Base-by-base conservation (phyloP, 768 basidiomycete genomes). In the Pisolithus sp. region DNA sequence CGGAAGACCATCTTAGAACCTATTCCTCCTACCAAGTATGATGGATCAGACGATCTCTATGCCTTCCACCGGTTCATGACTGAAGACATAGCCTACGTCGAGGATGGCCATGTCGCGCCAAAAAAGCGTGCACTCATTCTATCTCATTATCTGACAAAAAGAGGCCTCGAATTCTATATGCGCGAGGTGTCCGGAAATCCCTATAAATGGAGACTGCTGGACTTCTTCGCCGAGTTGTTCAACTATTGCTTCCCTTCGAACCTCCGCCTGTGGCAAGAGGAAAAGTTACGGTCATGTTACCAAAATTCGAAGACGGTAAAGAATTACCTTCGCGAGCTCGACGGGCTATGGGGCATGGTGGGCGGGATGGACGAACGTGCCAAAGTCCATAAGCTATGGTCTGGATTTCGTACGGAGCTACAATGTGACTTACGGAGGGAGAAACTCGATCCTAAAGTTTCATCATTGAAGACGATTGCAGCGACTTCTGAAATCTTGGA, bases 211-310 rank as follows among this genome's bases (percentile, higher is more conserved):
- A 53, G 26, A 0, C 28, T 73, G 0, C 31, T 55, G 9, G 23
- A 59, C 1, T 72, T 73, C 51, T 72, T 71, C 48, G 21, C 49
- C 3, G 64, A 60, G 26, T 15, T 74, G n/a, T 73, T 70, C 49
- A 59, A 72, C 20, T 69, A 69, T 23, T 71, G 72, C 28, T 74
- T 74, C 57, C 71, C 71, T 0, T 45, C 62, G 0, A 41, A 61
- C 28, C 57, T 61, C 41, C 30, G 57, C 0, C 37, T 59, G 7
- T 46, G 68, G 23, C 68, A 68, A 49, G 30, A 61, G 0, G 52
- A 62, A 5, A 63, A 65, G 18, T 54, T 76, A 0, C 40, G 56
- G 0, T 34, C 45, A 0, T 55, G 50, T 7, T 49, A 41, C 1
- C 73, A 76, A 44, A 52, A 59, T 2, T 46, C 62, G 2, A 61